Conservation (phyloP, 2,329 filamentous ascomycete genomes). For the Bipolaris bicolor region DNA sequence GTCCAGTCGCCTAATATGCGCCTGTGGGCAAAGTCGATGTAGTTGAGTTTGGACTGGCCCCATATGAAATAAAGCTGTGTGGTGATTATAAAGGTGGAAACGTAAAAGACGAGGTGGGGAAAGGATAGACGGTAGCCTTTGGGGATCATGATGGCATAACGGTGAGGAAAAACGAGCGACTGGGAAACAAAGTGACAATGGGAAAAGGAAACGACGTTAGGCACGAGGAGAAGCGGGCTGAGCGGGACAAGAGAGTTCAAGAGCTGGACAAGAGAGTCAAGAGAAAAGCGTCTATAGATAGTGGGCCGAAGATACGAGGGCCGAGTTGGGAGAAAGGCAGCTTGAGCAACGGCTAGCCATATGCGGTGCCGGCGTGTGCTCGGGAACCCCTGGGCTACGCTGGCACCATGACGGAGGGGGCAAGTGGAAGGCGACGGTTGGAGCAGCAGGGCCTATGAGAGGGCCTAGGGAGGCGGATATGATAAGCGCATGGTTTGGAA, state of each 20-base stretch:
- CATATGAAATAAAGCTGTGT: constrained; percentile 39
- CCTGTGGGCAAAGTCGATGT: constrained; percentile 15
- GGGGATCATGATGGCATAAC: constrained; percentile 43
- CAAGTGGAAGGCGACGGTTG: constrained; percentile 19
- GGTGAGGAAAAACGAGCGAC: constrained; percentile 20
- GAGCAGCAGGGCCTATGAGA: constrained; percentile 18
- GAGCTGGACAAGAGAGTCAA: constrained; percentile 25
- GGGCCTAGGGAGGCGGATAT: constrained; percentile 7
- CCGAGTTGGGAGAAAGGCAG: constrained; percentile 19
- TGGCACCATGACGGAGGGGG: constrained; percentile 20
- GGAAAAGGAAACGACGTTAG: constrained; percentile 10
- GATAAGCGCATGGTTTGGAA: constrained; percentile 27
- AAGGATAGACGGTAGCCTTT: constrained; percentile 38
- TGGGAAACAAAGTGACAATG: constrained; percentile 8
- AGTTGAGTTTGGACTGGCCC: constrained; percentile 31
- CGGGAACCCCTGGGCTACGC: constrained; percentile 23
- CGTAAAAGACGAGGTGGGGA: constrained; percentile 37
- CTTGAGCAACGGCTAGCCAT: constrained; percentile 24
- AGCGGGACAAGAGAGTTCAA: constrained; percentile 24
- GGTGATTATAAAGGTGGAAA: constrained; percentile 39
- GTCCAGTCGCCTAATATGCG: constrained; percentile 23
- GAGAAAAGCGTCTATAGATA: constrained; percentile 18
- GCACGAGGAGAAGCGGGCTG: constrained; percentile 10
- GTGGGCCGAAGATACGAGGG: constrained; percentile 19
- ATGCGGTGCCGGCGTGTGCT: constrained; percentile 18